Conservation (phyloP, 768 basidiomycete genomes). For the Boletus vermiculosoides region DNA sequence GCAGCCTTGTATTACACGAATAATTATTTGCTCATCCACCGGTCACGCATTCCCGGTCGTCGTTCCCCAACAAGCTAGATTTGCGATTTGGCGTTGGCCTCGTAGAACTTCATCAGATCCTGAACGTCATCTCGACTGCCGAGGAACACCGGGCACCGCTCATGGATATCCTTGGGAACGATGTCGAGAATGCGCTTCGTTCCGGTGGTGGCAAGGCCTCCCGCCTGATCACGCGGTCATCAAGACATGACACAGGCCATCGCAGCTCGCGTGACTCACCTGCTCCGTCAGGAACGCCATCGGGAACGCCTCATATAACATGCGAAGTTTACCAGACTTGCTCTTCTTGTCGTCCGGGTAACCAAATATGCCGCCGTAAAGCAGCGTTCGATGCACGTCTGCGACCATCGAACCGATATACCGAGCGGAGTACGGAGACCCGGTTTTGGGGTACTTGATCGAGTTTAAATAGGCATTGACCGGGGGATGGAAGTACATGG, state of each 20-base stretch:
- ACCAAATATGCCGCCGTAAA: conserved; percentile 98
- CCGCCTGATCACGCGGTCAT: conserved; percentile 56
- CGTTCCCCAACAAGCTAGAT: neutral
- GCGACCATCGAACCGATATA: conserved; percentile 99
- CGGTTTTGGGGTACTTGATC: conserved; percentile 83
- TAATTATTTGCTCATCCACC: conserved; percentile 1
- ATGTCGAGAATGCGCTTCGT: conserved; percentile 93
- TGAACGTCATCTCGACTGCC: conserved; percentile 91
- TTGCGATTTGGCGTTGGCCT: conserved; percentile 31
- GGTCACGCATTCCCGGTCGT: neutral
- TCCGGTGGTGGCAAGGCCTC: conserved; percentile 95
- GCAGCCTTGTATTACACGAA: conserved; percentile 6
- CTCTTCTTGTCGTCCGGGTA: conserved; percentile 98
- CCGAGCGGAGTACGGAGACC: conserved; percentile 83
- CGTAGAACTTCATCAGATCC: conserved; percentile 87
- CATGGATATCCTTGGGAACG: conserved; percentile 81
- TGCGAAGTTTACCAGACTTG: conserved; percentile 90
- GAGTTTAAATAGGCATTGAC: conserved; percentile 81
- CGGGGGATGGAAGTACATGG: conserved; percentile 87
- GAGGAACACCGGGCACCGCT: conserved; percentile 90
- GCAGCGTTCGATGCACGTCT: conserved; percentile 92
- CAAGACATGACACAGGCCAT: neutral
- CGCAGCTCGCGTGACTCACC: conserved; percentile 42
- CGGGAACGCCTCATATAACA: conserved; percentile 97
- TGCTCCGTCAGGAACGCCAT: conserved; percentile 96